These are phyloP conservation scores for Yamadazyma blattariae DNA, from an alignment of 1,139 yeast species.

Conservation along the genomic window DNA sequence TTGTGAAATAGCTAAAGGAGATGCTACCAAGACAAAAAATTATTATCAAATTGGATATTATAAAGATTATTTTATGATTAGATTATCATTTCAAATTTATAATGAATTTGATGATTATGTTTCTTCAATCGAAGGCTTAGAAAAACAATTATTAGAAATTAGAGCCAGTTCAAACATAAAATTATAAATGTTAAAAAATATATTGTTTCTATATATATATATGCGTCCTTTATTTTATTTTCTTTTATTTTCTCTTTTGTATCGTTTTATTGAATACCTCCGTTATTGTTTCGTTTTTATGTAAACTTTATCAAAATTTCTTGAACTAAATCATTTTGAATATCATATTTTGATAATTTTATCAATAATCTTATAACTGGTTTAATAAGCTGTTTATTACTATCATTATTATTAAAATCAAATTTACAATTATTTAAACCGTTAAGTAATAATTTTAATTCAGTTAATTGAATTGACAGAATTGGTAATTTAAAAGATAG, in stretches of 20 bases:
- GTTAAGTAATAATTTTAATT: slow-evolving; percentile 22
- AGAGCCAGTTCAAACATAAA: background rate
- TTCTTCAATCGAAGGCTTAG: slow-evolving; percentile 33
- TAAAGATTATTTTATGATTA: slow-evolving; percentile 39
- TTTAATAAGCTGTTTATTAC: too few species aligned
- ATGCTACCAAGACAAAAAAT: slow-evolving; percentile 6
- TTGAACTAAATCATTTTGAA: slow-evolving; percentile 7
- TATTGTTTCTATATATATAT: background rate
- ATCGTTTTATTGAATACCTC: too few species aligned
- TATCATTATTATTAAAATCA: slow-evolving; percentile 6
- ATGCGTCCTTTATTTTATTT: too few species aligned
- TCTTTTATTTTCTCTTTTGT: too few species aligned
- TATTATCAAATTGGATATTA: slow-evolving; percentile 46
- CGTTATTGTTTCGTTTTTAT: too few species aligned
- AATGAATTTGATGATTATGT: slow-evolving; percentile 55
- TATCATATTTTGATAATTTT: slow-evolving; percentile 19
- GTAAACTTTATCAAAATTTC: slow-evolving; percentile 2
- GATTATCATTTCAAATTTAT: slow-evolving; percentile 62
- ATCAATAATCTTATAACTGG: slow-evolving; percentile 19
- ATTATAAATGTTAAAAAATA: background rate
- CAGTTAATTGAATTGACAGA: slow-evolving; percentile 35
- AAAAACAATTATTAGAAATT: slow-evolving; percentile 2
- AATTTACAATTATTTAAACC: slow-evolving; percentile 19
- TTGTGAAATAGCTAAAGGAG: slow-evolving; percentile 9
- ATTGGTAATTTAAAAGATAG: slow-evolving; percentile 31